These are phyloP conservation scores for Echinosophora koreensis DNA, from an alignment of 306 rosid genomes.

Conservation along the genomic window DNA sequence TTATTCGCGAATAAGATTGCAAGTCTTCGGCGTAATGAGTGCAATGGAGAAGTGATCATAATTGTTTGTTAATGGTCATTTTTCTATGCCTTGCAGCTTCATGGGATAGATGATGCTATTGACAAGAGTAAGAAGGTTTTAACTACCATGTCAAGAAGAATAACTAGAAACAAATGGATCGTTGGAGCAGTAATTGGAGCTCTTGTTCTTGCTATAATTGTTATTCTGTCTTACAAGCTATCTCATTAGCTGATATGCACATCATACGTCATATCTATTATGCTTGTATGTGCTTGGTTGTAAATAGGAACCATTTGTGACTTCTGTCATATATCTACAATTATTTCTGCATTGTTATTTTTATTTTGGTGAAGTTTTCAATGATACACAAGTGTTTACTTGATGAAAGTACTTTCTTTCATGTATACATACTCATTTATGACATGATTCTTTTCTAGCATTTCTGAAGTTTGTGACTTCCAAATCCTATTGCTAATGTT, in stretches of 20 bases:
- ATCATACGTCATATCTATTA: slow-evolving; percentile 33
- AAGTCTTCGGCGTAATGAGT: slow-evolving; percentile 1
- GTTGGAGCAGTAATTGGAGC: slow-evolving; percentile 74
- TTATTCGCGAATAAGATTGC: slow-evolving; percentile 26
- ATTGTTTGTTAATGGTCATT: slow-evolving; percentile 38
- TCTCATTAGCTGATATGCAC: slow-evolving; percentile 49
- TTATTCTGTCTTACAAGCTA: slow-evolving; percentile 72
- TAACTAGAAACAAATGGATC: slow-evolving; percentile 85
- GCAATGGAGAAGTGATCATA: slow-evolving; percentile 29
- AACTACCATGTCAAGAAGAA: slow-evolving; percentile 79
- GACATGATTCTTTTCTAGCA: slow-evolving; percentile 15
- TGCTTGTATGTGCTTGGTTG: slow-evolving; percentile 47
- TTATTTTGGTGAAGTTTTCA: slow-evolving; percentile 23
- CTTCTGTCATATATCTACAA: slow-evolving; percentile 31
- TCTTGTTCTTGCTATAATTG: slow-evolving; percentile 66
- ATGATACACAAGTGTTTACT: neutral
- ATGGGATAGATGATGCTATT: slow-evolving; percentile 82
- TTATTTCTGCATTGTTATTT: slow-evolving; percentile 30
- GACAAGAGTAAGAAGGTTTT: slow-evolving; percentile 89
- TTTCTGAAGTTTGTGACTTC: slow-evolving; percentile 23
- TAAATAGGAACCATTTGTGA: slow-evolving; percentile 47
- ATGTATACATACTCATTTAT: slow-evolving; percentile 14
- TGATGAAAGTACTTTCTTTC: slow-evolving; percentile 20
- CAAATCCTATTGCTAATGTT: slow-evolving; percentile 12
- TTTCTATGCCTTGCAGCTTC: slow-evolving; percentile 70